Conservation (phyloP, 2,329 filamentous ascomycete species). For the Allantophomopsis lycopodina region DNA sequence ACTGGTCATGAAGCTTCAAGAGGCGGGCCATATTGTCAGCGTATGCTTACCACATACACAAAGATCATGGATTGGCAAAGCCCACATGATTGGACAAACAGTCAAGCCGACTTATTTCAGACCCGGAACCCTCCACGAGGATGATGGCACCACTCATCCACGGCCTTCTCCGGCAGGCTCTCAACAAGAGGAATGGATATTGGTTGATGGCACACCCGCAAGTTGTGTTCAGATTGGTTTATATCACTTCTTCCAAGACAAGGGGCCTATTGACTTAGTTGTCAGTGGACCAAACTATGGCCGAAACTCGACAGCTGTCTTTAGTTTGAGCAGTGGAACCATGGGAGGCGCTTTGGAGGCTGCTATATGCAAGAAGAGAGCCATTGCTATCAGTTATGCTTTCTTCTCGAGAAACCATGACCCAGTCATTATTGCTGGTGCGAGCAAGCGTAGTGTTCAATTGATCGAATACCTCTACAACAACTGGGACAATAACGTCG, state of each 20-base stretch:
- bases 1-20: slow-evolving; percentile 55
- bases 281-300: slow-evolving; percentile 75
- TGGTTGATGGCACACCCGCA: slow-evolving; percentile 70
- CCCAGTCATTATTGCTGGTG: slow-evolving; percentile 63
- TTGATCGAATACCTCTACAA: slow-evolving; percentile 67
- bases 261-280: slow-evolving; percentile 61
- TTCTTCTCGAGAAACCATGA: slow-evolving; percentile 83
- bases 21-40: slow-evolving; percentile 72
- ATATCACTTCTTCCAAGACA: slow-evolving; percentile 63
- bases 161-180: slow-evolving; percentile 34
- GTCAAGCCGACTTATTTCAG: slow-evolving; percentile 78
- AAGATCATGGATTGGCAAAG: slow-evolving; percentile 96
- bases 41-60: slow-evolving; percentile 86
- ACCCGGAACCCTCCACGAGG: slow-evolving; percentile 42
- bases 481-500: slow-evolving; percentile 61
- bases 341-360: slow-evolving; percentile 67
- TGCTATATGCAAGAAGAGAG: slow-evolving; percentile 52
- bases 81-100: slow-evolving; percentile 84
- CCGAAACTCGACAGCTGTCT: slow-evolving; percentile 68
- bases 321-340: slow-evolving; percentile 65
- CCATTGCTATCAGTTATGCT: slow-evolving; percentile 80
- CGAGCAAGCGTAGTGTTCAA: slow-evolving; percentile 58
- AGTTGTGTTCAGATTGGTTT: slow-evolving; percentile 73
- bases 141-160: slow-evolving; percentile 54
- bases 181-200: slow-evolving; percentile 61